Base-by-base conservation (phyloP, 352 stramenopile species). In the Bremia lactucae region DNA sequence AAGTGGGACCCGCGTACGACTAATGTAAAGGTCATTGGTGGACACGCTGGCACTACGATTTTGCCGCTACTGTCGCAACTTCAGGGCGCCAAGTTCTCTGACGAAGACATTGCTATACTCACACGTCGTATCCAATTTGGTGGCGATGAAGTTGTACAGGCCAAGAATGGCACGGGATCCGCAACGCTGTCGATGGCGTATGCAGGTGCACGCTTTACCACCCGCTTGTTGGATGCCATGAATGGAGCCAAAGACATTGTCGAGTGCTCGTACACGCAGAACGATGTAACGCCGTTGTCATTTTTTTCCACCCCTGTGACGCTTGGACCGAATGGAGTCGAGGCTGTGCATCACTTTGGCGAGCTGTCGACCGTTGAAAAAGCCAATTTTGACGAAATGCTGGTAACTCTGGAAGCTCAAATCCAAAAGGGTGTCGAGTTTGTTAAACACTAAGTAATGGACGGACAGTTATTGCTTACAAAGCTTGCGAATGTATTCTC, bases 171-270 rank as follows among this genome's bases (percentile, higher is more conserved):
- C 49, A 81, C 94, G 25, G 96, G 96, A 31, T 98, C 89, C 53
- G 96, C 96, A 46, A 99, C 96, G 41, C 83, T 99, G 28, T 97
- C 86, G 36, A 99, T 99, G 96, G 96, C 96, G 3, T 98, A 98
- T 67, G 96, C 96, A 22, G 96, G 93, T 25, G 96, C 93, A 7
- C 56, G 96, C 50, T 99, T 99, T 72, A 83, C 81, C 5, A 34
- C 79, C 19, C 78, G 75, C 51, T 79, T 99, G 3, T 65, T 99
- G 15, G 85, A 96, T 55, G 96, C 95, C 40, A 88, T 98, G 55
- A 79, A 84, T 55, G 96, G 96, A 33, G 85, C 87, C 48, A 84
- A 96, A 59, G 79, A 92, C 57, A 72, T 99, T 10, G 72, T 96
- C 23, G 95, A 98, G 71, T 98, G 94, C 74, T 91, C 96, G 24